Percentiles rank a stretch among this genome's conserved stretches.
These are phyloP conservation scores for Poteriospumella lacustris DNA, from an alignment of 108 stramenopile genomes.

Conservation along the genomic window DNA sequence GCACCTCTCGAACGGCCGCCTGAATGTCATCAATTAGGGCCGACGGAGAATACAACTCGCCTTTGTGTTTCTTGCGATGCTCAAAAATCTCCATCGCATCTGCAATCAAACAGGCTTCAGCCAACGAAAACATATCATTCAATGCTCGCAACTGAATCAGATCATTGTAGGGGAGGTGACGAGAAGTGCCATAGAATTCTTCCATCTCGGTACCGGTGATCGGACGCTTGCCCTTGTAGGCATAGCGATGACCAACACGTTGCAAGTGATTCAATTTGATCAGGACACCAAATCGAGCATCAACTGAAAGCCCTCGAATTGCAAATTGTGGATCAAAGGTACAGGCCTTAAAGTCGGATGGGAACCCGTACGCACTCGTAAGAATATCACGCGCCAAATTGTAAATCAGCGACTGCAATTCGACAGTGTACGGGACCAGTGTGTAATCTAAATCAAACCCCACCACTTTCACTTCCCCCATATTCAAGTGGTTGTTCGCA, in stretches of 20 bases:
- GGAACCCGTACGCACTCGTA: constrained; percentile 74
- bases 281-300: constrained; percentile 83
- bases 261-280: constrained; percentile 87
- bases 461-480: constrained; percentile 78
- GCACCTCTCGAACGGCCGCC: too few species aligned
- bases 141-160: constrained; percentile 72
- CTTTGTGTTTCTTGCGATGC: constrained; percentile 45
- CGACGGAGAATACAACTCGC: constrained; percentile 60
- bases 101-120: constrained; percentile 90
- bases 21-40: constrained; percentile 73
- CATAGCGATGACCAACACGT: constrained; percentile 83
- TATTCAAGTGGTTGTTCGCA: constrained; percentile 81
- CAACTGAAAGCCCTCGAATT: constrained; percentile 87
- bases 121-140: constrained; percentile 88
- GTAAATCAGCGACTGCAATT: constrained; percentile 78
- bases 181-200: constrained; percentile 77
- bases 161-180: constrained; percentile 63
- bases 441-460: constrained; percentile 97
- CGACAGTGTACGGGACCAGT: constrained; percentile 75
- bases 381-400: constrained; percentile 77
- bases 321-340: constrained; percentile 74
- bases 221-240: constrained; percentile 69
- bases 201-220: constrained; percentile 58
- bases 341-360: constrained; percentile 65
- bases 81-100: constrained; percentile 87